Evolutionary conservation across 371 early-diverging fungal species (phyloP), one percentile per base, ranked within the genome.

Genomic region (Mucor piriformis): DNA sequence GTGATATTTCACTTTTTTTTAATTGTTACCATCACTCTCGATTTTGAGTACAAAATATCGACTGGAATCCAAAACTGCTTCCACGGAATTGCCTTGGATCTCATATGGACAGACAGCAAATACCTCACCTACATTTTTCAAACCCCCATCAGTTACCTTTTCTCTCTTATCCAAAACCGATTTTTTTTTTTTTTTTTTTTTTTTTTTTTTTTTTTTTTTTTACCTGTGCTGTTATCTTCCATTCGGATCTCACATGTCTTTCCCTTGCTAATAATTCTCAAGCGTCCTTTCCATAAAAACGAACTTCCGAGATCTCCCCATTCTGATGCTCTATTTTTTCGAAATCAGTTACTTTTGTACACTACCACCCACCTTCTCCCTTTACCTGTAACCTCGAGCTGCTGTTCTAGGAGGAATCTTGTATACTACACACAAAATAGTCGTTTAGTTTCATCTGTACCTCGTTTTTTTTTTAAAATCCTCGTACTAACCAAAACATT

Each of bases 31-130:
- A 67, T 79, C 83, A 71, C 91, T 92, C 62, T 89, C 92, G 15
- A 96, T 84, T 57, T 83, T 86, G 40, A 96, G 72, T 3, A 94
- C 95, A 88, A 96, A 96, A 72, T 95, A 96, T n/a, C 96, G 86
- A 51, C 87, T 87, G 12, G 93, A 93, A 67, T 96, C 96, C 21
- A 86, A 72, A 13, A 95, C 96, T n/a, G 90, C 83, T 70, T 95
- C 95, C 2, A 96, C 92, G 23, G 86, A 81, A 50, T 72, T 81
- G n/a, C 80, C 74, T n/a, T 83, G 81, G 42, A 85, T 79, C 38
- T 88, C 88, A 69, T 93, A 91, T 1, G 90, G 90, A 60, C 91
- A 92, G 6, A 81, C 70, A 5, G 94, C 96, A 84, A 96, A 96
- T 15, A 93, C 63, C 59, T 94, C 94, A 34, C 94, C 95, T 86